Percentiles rank a stretch among this genome's conserved stretches.
These are phyloP conservation scores for Dactylellina cionopaga DNA, from an alignment of 2,329 filamentous ascomycete species.

Conservation along the genomic window DNA sequence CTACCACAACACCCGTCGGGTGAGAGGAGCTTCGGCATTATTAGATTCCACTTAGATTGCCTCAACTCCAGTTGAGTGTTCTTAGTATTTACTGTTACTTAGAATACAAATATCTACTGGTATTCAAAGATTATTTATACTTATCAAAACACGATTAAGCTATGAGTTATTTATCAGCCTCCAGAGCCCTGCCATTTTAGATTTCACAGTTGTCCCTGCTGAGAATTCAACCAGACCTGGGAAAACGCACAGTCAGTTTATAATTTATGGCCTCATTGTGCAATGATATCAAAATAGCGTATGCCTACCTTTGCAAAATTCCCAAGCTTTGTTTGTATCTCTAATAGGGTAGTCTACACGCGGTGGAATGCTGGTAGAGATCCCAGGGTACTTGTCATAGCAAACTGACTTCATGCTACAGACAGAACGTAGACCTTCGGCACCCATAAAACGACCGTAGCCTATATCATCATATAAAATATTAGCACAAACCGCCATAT, in stretches of 20 bases:
- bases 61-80: too few relatives aligned
- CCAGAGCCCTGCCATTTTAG: slow-evolving; percentile 36
- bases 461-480: slow-evolving; percentile 12
- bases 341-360: slow-evolving; percentile 83
- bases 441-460: slow-evolving; percentile 91
- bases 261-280: background rate
- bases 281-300: background rate
- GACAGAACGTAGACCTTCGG: slow-evolving; percentile 83
- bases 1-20: slow-evolving; percentile 13
- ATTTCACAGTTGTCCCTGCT: slow-evolving; percentile 29
- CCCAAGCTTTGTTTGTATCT: slow-evolving; percentile 72
- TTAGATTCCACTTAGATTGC: too few relatives aligned
- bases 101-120: too few relatives aligned
- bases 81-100: too few relatives aligned
- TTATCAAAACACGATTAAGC: too few relatives aligned
- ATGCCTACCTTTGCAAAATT: slow-evolving; percentile 65
- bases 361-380: slow-evolving; percentile 80
- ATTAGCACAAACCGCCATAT: background rate
- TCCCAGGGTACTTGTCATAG: slow-evolving; percentile 72
- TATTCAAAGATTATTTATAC: too few relatives aligned
- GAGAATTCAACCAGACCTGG: slow-evolving; percentile 46
- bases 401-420: slow-evolving; percentile 91
- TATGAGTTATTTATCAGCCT: slow-evolving; percentile 48
- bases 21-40: slow-evolving; percentile 38
- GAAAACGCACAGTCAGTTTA: background rate